phyloP scores from a whole-genome alignment of 2,329 filamentous ascomycete species.

The Esteya vermicola region DNA sequence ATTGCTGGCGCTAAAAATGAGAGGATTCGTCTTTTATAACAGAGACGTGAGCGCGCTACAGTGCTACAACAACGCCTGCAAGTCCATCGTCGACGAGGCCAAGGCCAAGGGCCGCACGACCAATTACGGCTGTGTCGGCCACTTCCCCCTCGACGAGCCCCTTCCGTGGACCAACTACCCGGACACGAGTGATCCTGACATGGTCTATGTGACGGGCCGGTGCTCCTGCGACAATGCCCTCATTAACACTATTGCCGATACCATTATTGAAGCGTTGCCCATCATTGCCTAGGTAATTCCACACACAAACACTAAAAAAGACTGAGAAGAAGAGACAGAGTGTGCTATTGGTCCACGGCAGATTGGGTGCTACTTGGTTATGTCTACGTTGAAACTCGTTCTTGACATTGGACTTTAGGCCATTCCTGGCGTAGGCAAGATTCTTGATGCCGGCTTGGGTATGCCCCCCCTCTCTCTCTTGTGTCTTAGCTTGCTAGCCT shows the following conservation, averaged over 20 bases:
- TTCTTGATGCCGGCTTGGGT: slow-evolving; percentile 3
- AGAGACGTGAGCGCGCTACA: background rate
- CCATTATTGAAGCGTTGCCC: slow-evolving; percentile 6
- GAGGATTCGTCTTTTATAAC: no score
- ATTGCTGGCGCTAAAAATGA: no score
- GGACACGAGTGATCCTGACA: background rate
- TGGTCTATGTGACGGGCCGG: background rate
- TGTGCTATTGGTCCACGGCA: background rate
- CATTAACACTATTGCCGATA: slow-evolving; percentile 5
- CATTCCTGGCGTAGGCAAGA: slow-evolving; percentile 1
- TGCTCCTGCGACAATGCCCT: slow-evolving; percentile 8
- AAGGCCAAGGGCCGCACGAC: slow-evolving; percentile 3
- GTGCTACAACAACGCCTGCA: slow-evolving; percentile 4
- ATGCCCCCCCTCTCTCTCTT: background rate
- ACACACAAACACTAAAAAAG: background rate
- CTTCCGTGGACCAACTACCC: slow-evolving; percentile 4
- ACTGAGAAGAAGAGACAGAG: no score
- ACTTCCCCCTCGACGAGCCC: slow-evolving; percentile 5
- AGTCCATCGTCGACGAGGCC: slow-evolving; percentile 2
- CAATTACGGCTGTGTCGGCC: slow-evolving; percentile 7
- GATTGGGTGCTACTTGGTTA: slow-evolving; percentile 8
- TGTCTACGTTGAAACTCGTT: slow-evolving; percentile 9
- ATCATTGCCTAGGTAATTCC: slow-evolving; percentile 8
- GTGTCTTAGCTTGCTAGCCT: no score
- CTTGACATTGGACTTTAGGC: slow-evolving; percentile 5